Conservation (phyloP, 2,329 filamentous ascomycete species). For the Microdochium paspali region DNA sequence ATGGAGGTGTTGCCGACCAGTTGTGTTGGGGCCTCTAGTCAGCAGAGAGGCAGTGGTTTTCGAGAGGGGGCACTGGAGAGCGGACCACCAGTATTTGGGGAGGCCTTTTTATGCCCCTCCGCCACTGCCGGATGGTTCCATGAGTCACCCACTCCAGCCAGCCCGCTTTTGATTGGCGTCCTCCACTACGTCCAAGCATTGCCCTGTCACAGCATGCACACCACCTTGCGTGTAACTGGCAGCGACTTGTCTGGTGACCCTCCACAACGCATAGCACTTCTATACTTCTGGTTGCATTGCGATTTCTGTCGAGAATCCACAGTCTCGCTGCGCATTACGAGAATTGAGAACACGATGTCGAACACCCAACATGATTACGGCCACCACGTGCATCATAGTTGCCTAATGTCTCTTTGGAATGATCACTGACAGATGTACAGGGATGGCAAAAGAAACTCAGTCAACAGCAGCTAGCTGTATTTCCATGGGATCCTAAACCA, state of each 20-base stretch:
- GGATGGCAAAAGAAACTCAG: conserved; percentile 92
- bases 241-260: no score
- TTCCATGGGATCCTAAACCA: conserved; percentile 91
- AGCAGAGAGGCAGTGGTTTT: conserved; percentile 25
- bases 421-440: conserved; percentile 35
- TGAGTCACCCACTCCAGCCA: conserved; percentile 10
- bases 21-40: background rate
- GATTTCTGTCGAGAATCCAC: no score
- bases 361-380: no score
- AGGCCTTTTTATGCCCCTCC: conserved; percentile 35
- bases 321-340: no score
- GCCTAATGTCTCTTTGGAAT: background rate
- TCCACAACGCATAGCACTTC: no score
- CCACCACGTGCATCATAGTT: background rate
- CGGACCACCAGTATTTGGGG: conserved; percentile 38
- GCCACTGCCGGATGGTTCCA: conserved; percentile 13
- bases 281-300: no score
- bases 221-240: background rate
- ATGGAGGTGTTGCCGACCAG: background rate
- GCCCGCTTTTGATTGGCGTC: conserved; percentile 10
- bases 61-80: conserved; percentile 32
- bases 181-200: background rate
- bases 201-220: background rate
- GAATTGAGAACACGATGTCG: no score
- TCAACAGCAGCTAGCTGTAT: conserved; percentile 72